phyloP scores from a whole-genome alignment of 192 early-diverging fungal species.

The Piromyces finnis region DNA sequence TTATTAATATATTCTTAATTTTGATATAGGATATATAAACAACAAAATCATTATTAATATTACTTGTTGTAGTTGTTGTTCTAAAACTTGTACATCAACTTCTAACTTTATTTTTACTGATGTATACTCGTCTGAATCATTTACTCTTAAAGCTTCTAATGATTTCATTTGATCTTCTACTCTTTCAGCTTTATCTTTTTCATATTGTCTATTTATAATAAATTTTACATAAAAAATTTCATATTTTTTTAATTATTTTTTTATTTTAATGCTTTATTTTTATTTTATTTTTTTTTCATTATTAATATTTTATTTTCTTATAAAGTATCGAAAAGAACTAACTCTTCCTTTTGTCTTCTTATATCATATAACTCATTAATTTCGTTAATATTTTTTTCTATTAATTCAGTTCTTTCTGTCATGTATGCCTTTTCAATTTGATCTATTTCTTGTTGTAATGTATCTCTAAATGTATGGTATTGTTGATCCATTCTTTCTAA shows the following conservation, averaged over 20 bases:
- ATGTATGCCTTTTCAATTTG: conserved; percentile 33
- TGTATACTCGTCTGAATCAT: conserved; percentile 43
- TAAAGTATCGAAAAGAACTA: no score
- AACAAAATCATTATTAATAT: no score
- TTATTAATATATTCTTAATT: conserved; percentile 2
- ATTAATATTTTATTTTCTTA: no score
- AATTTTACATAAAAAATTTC: no score
- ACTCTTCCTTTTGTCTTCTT: conserved; percentile 25
- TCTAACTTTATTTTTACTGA: conserved; percentile 43
- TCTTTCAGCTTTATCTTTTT: conserved; percentile 26
- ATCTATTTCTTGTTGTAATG: conserved; percentile 27
- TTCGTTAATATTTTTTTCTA: conserved; percentile 22
- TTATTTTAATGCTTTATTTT: no score
- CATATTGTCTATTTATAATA: conserved; percentile 13
- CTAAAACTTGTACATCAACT: conserved; percentile 40
- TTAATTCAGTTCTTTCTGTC: conserved; percentile 28
- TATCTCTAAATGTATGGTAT: conserved; percentile 19
- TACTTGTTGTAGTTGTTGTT: conserved; percentile 36
- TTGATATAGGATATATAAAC: no score
- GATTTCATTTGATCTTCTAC: conserved; percentile 31
- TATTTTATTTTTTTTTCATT: no score
- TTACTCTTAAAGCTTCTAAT: conserved; percentile 25
- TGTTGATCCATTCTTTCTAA: conserved; percentile 34
- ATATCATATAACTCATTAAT: conserved; percentile 18
- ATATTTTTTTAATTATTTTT: no score